Conservation (phyloP, 192 early-diverging fungal species). For the Dimargaris xerosporica region DNA sequence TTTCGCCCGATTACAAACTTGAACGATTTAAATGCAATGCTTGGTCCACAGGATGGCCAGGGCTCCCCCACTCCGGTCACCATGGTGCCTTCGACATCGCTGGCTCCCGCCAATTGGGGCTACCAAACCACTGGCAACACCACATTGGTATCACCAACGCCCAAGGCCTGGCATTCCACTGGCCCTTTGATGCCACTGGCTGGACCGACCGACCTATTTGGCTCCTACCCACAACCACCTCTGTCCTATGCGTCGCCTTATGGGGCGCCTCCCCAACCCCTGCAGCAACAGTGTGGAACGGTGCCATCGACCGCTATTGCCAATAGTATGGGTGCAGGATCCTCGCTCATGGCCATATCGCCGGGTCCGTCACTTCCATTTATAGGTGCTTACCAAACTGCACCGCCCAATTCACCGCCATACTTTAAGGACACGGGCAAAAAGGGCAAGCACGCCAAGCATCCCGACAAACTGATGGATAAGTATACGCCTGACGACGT, state of each 20-base stretch:
- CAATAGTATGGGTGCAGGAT: not conserved
- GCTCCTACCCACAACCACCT: too few species aligned
- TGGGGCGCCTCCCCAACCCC: not conserved
- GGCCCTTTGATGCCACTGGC: too few species aligned
- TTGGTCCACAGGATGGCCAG: too few species aligned
- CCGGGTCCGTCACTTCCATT: not conserved
- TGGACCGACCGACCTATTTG: too few species aligned
- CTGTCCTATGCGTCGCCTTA: not conserved
- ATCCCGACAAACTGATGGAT: not conserved
- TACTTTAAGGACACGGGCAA: constrained; percentile 7
- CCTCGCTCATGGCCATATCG: not conserved
- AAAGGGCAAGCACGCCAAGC: not conserved
- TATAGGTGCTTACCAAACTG: constrained; percentile 1
- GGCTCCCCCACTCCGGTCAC: too few species aligned
- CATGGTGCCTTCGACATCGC: too few species aligned
- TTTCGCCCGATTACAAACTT: not conserved
- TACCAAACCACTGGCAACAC: too few species aligned
- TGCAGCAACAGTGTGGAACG: too few species aligned
- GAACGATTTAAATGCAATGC: not conserved
- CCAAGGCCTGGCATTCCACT: too few species aligned
- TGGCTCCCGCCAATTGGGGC: too few species aligned
- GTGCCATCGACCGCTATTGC: not conserved
- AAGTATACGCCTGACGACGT: not conserved
- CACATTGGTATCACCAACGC: too few species aligned
- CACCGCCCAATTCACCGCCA: constrained; percentile 2